A percentile compares a stretch with the other conserved stretches of the same genome.
Evolutionary conservation across 1,139 yeast genomes (phyloP).

Genomic region (Casaregolazyma suthepensis): DNA sequence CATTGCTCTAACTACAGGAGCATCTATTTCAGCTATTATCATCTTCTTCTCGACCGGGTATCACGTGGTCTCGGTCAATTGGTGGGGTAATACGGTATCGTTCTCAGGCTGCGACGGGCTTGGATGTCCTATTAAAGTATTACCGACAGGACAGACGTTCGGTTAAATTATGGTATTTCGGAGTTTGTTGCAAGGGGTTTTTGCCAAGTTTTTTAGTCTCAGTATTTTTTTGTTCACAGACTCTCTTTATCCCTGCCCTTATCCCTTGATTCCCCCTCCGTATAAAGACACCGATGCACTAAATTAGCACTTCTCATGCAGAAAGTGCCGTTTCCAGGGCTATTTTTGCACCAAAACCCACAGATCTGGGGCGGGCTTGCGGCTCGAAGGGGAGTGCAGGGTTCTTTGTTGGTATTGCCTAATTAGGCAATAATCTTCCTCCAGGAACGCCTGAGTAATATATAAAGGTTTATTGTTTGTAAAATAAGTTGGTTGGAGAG

Average conservation of each 20-base stretch:
- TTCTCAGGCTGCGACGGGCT: constrained; percentile 41
- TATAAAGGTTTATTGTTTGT: background rate
- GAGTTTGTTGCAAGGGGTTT: background rate
- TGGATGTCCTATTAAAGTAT: constrained; percentile 10
- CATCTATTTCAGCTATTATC: constrained; percentile 48
- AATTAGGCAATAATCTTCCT: background rate
- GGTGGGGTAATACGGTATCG: constrained; percentile 57
- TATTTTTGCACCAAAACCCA: background rate
- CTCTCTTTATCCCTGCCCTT: background rate
- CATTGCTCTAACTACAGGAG: constrained; percentile 52
- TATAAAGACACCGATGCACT: background rate
- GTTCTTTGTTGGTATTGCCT: background rate
- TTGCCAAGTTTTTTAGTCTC: too few species aligned
- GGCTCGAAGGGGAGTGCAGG: background rate
- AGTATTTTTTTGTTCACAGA: too few species aligned
- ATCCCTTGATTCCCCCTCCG: background rate
- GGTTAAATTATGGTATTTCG: background rate
- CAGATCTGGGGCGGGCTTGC: background rate
- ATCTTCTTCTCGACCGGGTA: constrained; percentile 51
- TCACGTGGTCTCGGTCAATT: constrained; percentile 32
- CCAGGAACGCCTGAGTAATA: background rate
- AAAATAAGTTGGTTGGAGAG: background rate
- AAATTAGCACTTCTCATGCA: background rate
- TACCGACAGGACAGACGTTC: constrained; percentile 6
- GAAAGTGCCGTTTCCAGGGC: too few species aligned